Base-by-base conservation (phyloP, 2,329 filamentous ascomycete species). In the Corinectria fuckeliana region DNA sequence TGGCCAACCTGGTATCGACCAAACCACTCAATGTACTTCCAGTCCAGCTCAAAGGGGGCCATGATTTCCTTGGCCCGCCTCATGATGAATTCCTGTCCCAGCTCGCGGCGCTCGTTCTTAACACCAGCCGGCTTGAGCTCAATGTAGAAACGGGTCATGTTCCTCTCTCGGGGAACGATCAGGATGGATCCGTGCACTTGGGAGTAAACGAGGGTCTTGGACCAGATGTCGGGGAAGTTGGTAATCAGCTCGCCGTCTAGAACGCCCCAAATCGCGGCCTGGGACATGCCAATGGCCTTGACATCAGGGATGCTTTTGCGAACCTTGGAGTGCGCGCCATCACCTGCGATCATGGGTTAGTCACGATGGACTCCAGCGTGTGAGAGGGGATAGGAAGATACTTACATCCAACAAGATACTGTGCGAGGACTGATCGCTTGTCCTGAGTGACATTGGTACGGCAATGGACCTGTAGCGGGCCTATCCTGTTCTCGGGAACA, bases 161-260 rank as follows among this genome's bases (percentile, higher is more conserved):
- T 89, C 39, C 88, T 81, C 73, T 92, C 89, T 36, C 89, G 84
- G 4, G 90, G 90, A 52, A 91, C 88, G 72, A 90, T 89, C n/a
- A 92, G 80, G 44, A 91, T 86, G 0, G 88, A 90, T 3, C 89
- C 89, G 42, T 86, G 81, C 58, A 85, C 81, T 61, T 91, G 85
- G 2, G 86, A 88, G 64, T 88, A 88, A 7, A 91, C 81, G 0
- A 90, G 82, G 0, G 88, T 88, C 76, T 91, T 91, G 72, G 86
- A 89, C 88, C 88, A 91, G 48, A 91, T 84, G 68, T 91, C 89
- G 1, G 89, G 89, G 66, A 92, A 91, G 71, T 91, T 82, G 7
- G 89, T 91, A 41, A 89, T 85, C 9, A 91, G 76, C 71, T 87
- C 85, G 65, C 88, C 89, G 71, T 92, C 89, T 3, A 92, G 76